Conservation (phyloP, 352 stramenopile genomes). For the Phytophthora europaea region DNA sequence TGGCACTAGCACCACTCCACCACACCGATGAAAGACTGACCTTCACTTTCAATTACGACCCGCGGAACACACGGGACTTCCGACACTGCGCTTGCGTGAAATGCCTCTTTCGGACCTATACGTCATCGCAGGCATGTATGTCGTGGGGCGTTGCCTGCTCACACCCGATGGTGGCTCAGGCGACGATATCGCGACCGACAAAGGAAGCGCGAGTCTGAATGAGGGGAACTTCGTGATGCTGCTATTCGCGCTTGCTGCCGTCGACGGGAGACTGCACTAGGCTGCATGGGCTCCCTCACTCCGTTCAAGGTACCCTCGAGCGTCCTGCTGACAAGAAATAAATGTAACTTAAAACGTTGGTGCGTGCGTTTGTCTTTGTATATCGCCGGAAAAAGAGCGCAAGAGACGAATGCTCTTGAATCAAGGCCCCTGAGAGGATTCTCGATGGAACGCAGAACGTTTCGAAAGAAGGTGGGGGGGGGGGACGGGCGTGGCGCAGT, state of each 20-base stretch:
- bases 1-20: background rate
- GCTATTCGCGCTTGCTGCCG: constrained; percentile 12
- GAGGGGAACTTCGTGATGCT: constrained; percentile 23
- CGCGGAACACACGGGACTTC: background rate
- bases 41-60: background rate
- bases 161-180: background rate
- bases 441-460: background rate
- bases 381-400: background rate
- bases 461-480: background rate
- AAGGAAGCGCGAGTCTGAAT: background rate
- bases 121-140: constrained; percentile 20
- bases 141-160: constrained; percentile 13
- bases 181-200: background rate
- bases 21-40: background rate
- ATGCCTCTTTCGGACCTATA: constrained; percentile 16
- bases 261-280: background rate
- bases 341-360: background rate
- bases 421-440: background rate
- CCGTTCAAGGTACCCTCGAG: background rate
- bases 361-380: no score
- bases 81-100: background rate
- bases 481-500: no score
- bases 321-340: background rate
- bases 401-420: background rate
- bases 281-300: background rate